Evolutionary conservation across 2,329 filamentous ascomycete genomes (phyloP).

Genomic region (Ceratocystis smalleyi): DNA sequence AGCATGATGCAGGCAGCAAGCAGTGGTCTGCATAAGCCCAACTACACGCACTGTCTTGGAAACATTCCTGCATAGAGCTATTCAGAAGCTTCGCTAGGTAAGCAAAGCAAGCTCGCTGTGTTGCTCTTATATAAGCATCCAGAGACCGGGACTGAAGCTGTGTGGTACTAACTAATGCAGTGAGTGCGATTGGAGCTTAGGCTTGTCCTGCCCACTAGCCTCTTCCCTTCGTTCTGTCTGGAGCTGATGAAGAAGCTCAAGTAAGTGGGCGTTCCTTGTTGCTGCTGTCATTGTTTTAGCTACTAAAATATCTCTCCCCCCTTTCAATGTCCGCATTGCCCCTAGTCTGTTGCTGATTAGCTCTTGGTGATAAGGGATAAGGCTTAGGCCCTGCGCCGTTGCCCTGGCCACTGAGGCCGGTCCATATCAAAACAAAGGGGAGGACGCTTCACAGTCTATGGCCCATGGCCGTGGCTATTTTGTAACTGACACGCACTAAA

Average conservation of each 20-base stretch:
- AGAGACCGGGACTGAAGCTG: too few relatives aligned
- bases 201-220: too few relatives aligned
- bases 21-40: background rate
- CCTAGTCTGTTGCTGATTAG: background rate
- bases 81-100: background rate
- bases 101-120: background rate
- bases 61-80: background rate
- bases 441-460: background rate
- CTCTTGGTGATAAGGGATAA: background rate
- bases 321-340: background rate
- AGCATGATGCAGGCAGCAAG: background rate
- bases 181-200: too few relatives aligned
- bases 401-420: slow-evolving; percentile 14
- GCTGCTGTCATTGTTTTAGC: too few relatives aligned
- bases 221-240: too few relatives aligned
- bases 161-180: too few relatives aligned
- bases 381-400: background rate
- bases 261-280: too few relatives aligned
- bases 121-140: too few relatives aligned
- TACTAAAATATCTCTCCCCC: background rate
- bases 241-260: too few relatives aligned
- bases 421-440: slow-evolving; percentile 20
- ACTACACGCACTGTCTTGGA: background rate
- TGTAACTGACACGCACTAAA: background rate
- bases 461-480: background rate